Evolutionary conservation across 2,329 filamentous ascomycete species (phyloP).

Genomic region (Thelonectria olida): DNA sequence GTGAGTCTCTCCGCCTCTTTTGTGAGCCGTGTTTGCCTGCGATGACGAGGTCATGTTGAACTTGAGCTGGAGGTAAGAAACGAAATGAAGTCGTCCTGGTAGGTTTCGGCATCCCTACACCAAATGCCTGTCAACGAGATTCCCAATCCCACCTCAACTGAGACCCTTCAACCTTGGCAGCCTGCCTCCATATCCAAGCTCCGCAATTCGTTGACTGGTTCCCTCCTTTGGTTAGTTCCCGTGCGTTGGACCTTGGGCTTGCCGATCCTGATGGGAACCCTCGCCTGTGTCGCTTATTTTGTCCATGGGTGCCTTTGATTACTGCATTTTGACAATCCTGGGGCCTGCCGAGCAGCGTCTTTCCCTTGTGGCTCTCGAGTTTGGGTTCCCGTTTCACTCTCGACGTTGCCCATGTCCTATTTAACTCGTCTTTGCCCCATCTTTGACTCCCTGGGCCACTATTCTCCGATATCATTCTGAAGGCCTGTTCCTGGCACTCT

Average conservation of each 20-base stretch:
- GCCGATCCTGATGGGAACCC: constrained; percentile 29
- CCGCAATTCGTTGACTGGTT: not conserved
- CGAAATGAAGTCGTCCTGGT: not conserved
- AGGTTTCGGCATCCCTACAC: not conserved
- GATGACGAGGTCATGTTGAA: not conserved
- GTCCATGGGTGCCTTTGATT: constrained; percentile 12
- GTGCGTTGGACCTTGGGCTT: constrained; percentile 18
- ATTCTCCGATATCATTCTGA: too few species aligned
- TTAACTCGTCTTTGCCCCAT: not conserved
- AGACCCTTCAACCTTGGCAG: not conserved
- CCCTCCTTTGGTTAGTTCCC: not conserved
- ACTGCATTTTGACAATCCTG: not conserved
- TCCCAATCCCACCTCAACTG: not conserved
- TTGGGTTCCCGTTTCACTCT: too few species aligned
- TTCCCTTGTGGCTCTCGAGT: not conserved
- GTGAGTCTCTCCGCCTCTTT: not conserved
- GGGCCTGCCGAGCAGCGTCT: not conserved
- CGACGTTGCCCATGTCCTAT: not conserved
- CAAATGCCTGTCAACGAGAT: not conserved
- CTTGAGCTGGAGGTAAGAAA: not conserved
- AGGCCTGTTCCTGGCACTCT: not conserved
- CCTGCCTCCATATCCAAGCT: not conserved
- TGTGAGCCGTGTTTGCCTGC: not conserved
- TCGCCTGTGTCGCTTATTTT: constrained; percentile 36
- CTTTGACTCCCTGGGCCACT: not conserved